Conservation (phyloP, 2,329 filamentous ascomycete species). For the Zelopaecilomyces penicillatus region DNA sequence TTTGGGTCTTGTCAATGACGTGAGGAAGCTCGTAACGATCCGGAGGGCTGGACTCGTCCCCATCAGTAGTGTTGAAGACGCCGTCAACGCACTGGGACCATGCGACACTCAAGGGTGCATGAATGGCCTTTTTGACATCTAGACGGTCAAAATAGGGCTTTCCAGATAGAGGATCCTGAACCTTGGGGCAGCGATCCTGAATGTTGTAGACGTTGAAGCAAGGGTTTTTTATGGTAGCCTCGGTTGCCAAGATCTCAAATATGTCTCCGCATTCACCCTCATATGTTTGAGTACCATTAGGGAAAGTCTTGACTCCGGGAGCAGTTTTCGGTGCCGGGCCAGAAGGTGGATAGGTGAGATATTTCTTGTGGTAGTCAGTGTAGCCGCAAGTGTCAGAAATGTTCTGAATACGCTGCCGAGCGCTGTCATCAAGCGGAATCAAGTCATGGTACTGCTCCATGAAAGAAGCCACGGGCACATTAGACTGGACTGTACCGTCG, state of each 20-base stretch:
- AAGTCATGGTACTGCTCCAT: slow-evolving; percentile 52
- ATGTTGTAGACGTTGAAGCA: slow-evolving; percentile 76
- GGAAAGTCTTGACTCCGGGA: slow-evolving; percentile 31
- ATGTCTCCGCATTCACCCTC: slow-evolving; percentile 46
- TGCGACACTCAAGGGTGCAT: slow-evolving; percentile 41
- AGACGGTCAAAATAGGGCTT: slow-evolving; percentile 67
- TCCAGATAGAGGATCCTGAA: slow-evolving; percentile 62
- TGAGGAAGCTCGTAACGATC: slow-evolving; percentile 53
- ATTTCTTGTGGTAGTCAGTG: slow-evolving; percentile 48
- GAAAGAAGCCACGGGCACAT: slow-evolving; percentile 47
- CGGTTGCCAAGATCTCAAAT: slow-evolving; percentile 46
- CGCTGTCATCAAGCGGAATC: slow-evolving; percentile 56
- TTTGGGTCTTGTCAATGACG: slow-evolving; percentile 64
- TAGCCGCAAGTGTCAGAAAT: slow-evolving; percentile 53
- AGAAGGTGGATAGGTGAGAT: slow-evolving; percentile 60
- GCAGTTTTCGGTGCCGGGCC: slow-evolving; percentile 45
- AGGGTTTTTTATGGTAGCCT: slow-evolving; percentile 54
- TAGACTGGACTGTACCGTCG: slow-evolving; percentile 33
- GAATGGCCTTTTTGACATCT: slow-evolving; percentile 61
- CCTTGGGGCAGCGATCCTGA: slow-evolving; percentile 59
- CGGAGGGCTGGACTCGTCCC: slow-evolving; percentile 32
- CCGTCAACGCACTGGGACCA: slow-evolving; percentile 10
- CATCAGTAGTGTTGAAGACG: slow-evolving; percentile 6
- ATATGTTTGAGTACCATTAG: slow-evolving; percentile 20
- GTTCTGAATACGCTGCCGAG: slow-evolving; percentile 41